Evolutionary conservation across 2,329 filamentous ascomycete species (phyloP).

Genomic region (Pseudogymnoascus verrucosus): DNA sequence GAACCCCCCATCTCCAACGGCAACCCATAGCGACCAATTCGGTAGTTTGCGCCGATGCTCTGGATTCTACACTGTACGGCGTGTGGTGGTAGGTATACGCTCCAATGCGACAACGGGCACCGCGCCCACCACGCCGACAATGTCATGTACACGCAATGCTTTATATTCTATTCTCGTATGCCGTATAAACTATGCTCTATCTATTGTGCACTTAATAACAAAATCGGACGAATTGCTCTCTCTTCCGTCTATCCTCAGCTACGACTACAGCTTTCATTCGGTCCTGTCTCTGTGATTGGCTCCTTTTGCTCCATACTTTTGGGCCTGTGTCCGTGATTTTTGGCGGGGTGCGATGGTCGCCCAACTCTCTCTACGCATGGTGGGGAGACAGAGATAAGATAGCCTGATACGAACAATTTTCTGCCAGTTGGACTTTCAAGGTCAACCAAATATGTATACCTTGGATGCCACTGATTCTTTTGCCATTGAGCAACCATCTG

Average conservation of each 20-base stretch:
- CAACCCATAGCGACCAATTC: neutral
- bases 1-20: neutral
- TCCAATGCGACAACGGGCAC: neutral
- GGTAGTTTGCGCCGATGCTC: neutral
- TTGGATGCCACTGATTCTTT: constrained; percentile 21
- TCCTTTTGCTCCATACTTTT: neutral
- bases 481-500: constrained; percentile 21
- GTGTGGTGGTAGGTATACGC: neutral
- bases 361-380: neutral
- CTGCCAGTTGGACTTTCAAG: neutral
- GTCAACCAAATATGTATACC: constrained; percentile 24
- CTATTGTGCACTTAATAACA: neutral
- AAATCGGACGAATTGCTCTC: neutral
- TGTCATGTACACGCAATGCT: neutral
- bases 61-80: neutral
- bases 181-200: neutral
- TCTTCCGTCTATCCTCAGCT: neutral
- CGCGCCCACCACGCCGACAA: neutral
- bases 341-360: constrained; percentile 3
- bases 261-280: neutral
- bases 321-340: neutral
- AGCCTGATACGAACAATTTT: constrained; percentile 3
- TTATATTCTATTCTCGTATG: neutral
- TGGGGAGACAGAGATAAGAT: constrained; percentile 2
- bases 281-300: neutral